Evolutionary conservation across 345 rosid genomes (phyloP).

Genomic region (Eucalyptus dawsonii): DNA sequence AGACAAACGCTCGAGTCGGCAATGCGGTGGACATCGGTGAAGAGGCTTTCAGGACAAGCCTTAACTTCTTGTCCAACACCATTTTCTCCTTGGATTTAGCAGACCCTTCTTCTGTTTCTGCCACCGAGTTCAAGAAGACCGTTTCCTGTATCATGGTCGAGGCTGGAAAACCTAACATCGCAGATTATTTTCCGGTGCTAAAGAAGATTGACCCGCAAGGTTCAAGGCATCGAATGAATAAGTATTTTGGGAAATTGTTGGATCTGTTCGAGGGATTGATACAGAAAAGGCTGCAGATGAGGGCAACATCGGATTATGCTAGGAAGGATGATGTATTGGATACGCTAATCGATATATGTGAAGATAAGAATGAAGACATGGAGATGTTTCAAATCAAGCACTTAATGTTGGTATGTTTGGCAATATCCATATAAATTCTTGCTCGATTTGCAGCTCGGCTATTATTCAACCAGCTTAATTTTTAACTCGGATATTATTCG

Average conservation of each 20-base stretch:
- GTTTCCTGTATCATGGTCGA: background rate
- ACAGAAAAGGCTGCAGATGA: background rate
- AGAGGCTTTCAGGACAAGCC: background rate
- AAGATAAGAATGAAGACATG: constrained; percentile 6
- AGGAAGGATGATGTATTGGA: constrained; percentile 19
- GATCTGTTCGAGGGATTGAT: constrained; percentile 9
- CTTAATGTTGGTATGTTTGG: background rate
- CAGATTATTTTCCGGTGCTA: constrained; percentile 21
- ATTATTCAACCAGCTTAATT: background rate
- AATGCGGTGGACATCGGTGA: background rate
- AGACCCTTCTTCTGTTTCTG: background rate
- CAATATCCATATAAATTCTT: background rate
- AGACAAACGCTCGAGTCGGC: background rate
- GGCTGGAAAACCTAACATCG: constrained; percentile 17
- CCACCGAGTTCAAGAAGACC: background rate
- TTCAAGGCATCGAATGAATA: background rate
- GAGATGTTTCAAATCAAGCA: constrained; percentile 5
- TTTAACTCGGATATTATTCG: background rate
- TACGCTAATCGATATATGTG: constrained; percentile 6
- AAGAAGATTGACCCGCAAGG: constrained; percentile 15
- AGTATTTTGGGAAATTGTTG: constrained; percentile 2
- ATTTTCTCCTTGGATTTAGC: constrained; percentile 10
- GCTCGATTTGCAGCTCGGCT: background rate
- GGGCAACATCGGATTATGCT: background rate
- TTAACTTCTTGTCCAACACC: constrained; percentile 7